phyloP scores from a whole-genome alignment of 1,139 yeast species.

The Yamadazyma taylorii region DNA sequence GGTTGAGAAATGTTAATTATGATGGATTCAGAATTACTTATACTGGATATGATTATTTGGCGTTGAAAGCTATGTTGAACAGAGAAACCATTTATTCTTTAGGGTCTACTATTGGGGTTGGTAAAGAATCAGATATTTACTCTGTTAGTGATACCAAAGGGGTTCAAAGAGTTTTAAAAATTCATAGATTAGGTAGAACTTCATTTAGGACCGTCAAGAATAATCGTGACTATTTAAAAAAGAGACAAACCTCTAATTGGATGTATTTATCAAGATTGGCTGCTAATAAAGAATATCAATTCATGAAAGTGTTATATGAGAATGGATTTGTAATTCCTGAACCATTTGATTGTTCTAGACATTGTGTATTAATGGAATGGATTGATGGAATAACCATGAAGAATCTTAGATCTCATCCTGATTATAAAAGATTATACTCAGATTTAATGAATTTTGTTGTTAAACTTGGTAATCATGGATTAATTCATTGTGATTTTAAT shows the following conservation, averaged over 20 bases:
- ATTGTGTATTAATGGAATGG: conserved; percentile 89
- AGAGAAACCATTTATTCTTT: conserved; percentile 73
- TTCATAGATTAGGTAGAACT: conserved; percentile 90
- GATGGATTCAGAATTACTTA: conserved; percentile 92
- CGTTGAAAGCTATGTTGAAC: conserved; percentile 77
- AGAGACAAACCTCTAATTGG: conserved; percentile 76
- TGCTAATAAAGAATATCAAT: conserved; percentile 88
- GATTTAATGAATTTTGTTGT: conserved; percentile 87
- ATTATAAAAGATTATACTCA: conserved; percentile 71
- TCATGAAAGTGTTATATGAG: conserved; percentile 71
- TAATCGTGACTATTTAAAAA: conserved; percentile 85
- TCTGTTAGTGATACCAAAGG: conserved; percentile 77
- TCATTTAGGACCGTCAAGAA: conserved; percentile 90
- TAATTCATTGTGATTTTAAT: conserved; percentile 95
- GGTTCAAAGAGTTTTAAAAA: conserved; percentile 69
- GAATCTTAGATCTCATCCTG: conserved; percentile 65
- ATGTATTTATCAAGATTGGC: conserved; percentile 88
- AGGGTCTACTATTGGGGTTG: conserved; percentile 91
- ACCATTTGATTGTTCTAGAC: conserved; percentile 89
- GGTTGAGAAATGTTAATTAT: conserved; percentile 80
- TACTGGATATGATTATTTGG: conserved; percentile 88
- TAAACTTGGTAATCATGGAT: conserved; percentile 78
- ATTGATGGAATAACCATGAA: conserved; percentile 90
- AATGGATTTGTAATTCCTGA: conserved; percentile 85
- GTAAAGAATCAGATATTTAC: conserved; percentile 95